Percentiles rank a stretch among this genome's conserved stretches.
phyloP scores from a whole-genome alignment of 2,329 filamentous ascomycete species.

The Polychaeton citri region DNA sequence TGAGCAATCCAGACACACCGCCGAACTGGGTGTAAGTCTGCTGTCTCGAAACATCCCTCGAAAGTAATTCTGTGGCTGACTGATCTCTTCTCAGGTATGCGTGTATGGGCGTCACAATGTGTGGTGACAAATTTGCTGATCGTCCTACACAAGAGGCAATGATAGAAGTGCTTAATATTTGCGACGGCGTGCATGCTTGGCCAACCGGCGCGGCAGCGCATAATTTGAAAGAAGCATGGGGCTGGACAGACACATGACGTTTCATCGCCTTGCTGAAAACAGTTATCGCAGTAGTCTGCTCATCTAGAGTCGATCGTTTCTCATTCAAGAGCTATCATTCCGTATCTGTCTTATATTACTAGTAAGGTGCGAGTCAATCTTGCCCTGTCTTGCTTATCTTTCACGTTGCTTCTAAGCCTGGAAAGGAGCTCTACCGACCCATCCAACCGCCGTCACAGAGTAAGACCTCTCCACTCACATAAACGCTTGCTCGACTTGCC shows the following conservation, averaged over 20 bases:
- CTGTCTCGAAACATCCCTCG: no score
- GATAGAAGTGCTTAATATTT: conserved; percentile 33
- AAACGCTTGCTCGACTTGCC: conserved; percentile 61
- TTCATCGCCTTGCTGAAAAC: no score
- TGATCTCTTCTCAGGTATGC: conserved; percentile 7
- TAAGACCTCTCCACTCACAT: conserved; percentile 70
- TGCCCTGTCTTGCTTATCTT: no score
- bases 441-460: conserved; percentile 69
- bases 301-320: no score
- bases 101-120: conserved; percentile 20
- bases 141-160: conserved; percentile 35
- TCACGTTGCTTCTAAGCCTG: no score
- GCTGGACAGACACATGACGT: conserved; percentile 20
- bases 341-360: no score
- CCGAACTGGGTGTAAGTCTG: conserved; percentile 37
- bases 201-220: conserved; percentile 37
- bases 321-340: no score
- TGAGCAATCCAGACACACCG: conserved; percentile 42
- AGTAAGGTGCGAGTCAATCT: no score
- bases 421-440: conserved; percentile 6
- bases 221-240: conserved; percentile 38
- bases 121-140: conserved; percentile 37
- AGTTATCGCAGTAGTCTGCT: no score
- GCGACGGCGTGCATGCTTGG: conserved; percentile 39
- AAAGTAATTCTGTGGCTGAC: background rate